Base-by-base conservation (phyloP, 305 asterid genomes). In the Striga hermonthica region DNA sequence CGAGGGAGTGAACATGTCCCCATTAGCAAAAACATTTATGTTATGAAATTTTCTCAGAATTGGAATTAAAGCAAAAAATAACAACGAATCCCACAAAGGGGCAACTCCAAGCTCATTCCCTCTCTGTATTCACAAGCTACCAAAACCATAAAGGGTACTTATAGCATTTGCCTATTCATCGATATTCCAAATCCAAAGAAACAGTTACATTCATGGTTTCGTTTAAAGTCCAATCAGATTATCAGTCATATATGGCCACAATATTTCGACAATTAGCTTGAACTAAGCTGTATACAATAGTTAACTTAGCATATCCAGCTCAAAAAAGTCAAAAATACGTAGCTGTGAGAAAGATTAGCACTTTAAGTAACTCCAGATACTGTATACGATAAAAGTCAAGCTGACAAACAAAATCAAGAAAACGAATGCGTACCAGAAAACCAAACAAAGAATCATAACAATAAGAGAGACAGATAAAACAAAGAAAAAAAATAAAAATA, bases 401-500 rank as follows among this genome's bases (percentile, higher is more conserved):
- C 41, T 9, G 15, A 28, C 5, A 56, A 56, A 13, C 14, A 50
- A 49, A 22, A 22, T 22, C 31, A 22, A 22, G 31, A 22, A 22
- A 22, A 22, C 1, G 2, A 22, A 22, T 22, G 13, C 62, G 49
- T 43, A 44, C 50, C 34, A 43, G 69, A 61, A 38, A 68, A 39
- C 31, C 44, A 56, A 64, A 69, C 36, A 22, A 41, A n/a, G 31
- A 22, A 22, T 22, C 31, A 2, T 22, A 22, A 22, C 31, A 22
- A 22, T 0, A 22, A 22, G 31, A 22, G 31, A 22, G 31, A 22
- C 31, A 22, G 31, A 38, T 40, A 52, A 52, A 52, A 15, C 43
- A 66, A 44, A 38, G 7, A 63, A 36, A 49, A 71, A 68, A 45
- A 57, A 68, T 68, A 68, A 57, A 64, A 57, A 59, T 48, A 69